These are phyloP conservation scores for Trametes elegans DNA, from an alignment of 768 basidiomycete genomes.

Conservation along the genomic window DNA sequence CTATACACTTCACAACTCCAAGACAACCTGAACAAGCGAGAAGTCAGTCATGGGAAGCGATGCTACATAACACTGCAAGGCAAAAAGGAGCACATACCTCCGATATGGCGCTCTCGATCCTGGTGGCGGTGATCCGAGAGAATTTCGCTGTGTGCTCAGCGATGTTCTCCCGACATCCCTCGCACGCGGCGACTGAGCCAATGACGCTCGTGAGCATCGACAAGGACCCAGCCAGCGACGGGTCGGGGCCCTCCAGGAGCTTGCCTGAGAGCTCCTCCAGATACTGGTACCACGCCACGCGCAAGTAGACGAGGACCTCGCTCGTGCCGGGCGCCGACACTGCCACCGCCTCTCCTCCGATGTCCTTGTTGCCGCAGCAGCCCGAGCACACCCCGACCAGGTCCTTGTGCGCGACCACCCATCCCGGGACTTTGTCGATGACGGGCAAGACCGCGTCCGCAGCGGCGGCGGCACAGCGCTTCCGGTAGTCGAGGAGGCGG, in stretches of 20 bases:
- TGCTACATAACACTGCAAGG: too few species aligned
- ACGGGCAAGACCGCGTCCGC: not conserved
- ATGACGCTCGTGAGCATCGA: not conserved
- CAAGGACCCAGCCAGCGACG: not conserved
- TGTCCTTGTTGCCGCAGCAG: not conserved
- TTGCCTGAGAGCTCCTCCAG: not conserved
- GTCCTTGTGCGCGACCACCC: not conserved
- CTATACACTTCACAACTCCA: too few species aligned
- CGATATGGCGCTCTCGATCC: not conserved
- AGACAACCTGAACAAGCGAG: too few species aligned
- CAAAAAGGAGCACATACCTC: not conserved
- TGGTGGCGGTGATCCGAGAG: too few species aligned
- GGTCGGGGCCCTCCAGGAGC: not conserved
- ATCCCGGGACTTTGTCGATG: not conserved
- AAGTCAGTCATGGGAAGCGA: too few species aligned
- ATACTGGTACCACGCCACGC: not conserved
- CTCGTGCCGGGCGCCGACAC: not conserved
- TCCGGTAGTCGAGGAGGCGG: constrained; percentile 9
- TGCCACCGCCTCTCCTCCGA: not conserved
- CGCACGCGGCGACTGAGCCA: not conserved
- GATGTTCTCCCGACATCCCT: not conserved
- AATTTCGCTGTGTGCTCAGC: not conserved
- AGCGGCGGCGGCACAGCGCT: constrained; percentile 32
- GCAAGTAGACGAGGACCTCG: not conserved
- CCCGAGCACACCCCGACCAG: not conserved